phyloP scores from a whole-genome alignment of 2,329 filamentous ascomycete genomes.

The Fusarium keratoplasticum region DNA sequence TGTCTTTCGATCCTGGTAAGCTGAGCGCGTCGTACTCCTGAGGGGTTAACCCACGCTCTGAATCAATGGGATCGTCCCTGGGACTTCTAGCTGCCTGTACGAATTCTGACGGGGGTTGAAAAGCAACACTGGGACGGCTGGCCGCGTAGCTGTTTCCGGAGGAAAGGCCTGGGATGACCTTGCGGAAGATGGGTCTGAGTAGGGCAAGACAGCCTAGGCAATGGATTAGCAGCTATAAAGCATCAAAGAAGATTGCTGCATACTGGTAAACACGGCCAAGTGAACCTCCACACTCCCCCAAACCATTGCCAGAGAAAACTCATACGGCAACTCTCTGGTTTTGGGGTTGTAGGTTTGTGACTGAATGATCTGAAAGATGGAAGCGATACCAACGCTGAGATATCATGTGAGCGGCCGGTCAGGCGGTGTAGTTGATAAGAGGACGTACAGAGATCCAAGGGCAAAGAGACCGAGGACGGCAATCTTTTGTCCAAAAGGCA shows the following conservation, averaged over 20 bases:
- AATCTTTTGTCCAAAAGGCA: slow-evolving; percentile 26
- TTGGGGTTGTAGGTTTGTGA: slow-evolving; percentile 15
- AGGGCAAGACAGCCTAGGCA: slow-evolving; percentile 20
- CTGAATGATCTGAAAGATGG: slow-evolving; percentile 29
- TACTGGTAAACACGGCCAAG: slow-evolving; percentile 31
- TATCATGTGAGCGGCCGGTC: background rate
- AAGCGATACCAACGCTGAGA: slow-evolving; percentile 22
- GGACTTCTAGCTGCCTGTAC: slow-evolving; percentile 2
- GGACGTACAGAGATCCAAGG: slow-evolving; percentile 21
- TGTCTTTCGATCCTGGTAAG: slow-evolving; percentile 34
- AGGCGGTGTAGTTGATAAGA: accelerated
- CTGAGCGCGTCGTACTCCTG: slow-evolving; percentile 31
- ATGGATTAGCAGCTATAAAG: background rate
- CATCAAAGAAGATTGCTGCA: background rate
- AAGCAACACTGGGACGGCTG: slow-evolving; percentile 18
- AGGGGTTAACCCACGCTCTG: slow-evolving; percentile 18
- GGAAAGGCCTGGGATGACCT: slow-evolving; percentile 27
- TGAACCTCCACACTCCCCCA: slow-evolving; percentile 31
- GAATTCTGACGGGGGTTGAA: slow-evolving; percentile 4
- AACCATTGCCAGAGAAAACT: slow-evolving; percentile 30
- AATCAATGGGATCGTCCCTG: slow-evolving; percentile 9
- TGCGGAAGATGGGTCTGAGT: slow-evolving; percentile 32
- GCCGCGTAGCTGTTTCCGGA: slow-evolving; percentile 19
- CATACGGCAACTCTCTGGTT: slow-evolving; percentile 26
- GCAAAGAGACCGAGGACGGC: slow-evolving; percentile 29